These are phyloP conservation scores for Chytriomyces sp. DNA, from an alignment of 192 early-diverging fungal genomes.

Conservation along the genomic window DNA sequence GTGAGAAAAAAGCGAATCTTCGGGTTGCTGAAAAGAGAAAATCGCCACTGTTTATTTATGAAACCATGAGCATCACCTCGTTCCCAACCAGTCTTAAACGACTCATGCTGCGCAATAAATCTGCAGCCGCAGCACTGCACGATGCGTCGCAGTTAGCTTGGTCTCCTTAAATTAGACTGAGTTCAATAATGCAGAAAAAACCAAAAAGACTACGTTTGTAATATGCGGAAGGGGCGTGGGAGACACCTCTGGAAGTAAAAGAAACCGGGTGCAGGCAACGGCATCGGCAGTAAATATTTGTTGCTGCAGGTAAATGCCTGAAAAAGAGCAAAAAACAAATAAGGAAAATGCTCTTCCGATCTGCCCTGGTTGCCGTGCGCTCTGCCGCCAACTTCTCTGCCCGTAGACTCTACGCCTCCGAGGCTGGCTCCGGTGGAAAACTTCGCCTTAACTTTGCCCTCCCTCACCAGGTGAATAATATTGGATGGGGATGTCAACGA, in stretches of 20 bases:
- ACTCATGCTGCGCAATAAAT: too few relatives aligned
- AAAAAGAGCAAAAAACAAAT: background rate
- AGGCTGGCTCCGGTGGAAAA: constrained; percentile 72
- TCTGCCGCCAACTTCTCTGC: constrained; percentile 1
- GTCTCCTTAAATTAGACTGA: too few relatives aligned
- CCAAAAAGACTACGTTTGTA: background rate
- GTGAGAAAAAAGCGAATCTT: too few relatives aligned
- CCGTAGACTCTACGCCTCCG: constrained; percentile 66
- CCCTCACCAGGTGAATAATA: constrained; percentile 84
- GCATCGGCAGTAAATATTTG: background rate
- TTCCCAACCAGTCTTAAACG: too few relatives aligned
- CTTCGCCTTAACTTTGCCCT: constrained; percentile 87
- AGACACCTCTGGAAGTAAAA: background rate
- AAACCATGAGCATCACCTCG: too few relatives aligned
- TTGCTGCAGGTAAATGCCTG: too few relatives aligned
- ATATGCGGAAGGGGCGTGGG: too few relatives aligned
- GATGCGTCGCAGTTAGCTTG: too few relatives aligned
- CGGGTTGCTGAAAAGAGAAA: too few relatives aligned
- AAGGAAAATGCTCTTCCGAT: constrained; percentile 8
- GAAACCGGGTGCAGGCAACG: background rate
- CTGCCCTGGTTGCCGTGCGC: constrained; percentile 8
- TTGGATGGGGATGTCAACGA: background rate
- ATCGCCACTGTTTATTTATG: too few relatives aligned
- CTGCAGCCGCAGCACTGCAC: too few relatives aligned
- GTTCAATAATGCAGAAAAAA: constrained; percentile 11